Conservation (phyloP, 148 eudicot species). For the Amaranthus cruentus region DNA sequence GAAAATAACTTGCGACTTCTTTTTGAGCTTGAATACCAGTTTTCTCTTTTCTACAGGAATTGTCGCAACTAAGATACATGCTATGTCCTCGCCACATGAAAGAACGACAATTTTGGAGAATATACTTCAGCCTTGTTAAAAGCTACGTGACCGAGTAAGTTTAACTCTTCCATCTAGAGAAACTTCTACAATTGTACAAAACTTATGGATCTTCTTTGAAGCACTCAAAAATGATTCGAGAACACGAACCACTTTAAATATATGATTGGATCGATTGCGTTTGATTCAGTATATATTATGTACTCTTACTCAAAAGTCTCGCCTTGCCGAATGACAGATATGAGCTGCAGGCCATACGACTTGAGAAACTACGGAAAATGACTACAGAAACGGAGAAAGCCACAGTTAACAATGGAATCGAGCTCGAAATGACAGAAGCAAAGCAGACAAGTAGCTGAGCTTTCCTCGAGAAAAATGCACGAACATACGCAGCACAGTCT, state of each 20-base stretch:
- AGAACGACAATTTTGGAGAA: slow-evolving; percentile 88
- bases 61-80: slow-evolving; percentile 68
- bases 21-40: not conserved
- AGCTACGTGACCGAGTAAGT: slow-evolving; percentile 63
- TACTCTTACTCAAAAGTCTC: not conserved
- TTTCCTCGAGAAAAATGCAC: slow-evolving; percentile 14
- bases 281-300: not conserved
- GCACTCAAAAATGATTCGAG: not conserved
- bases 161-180: not conserved
- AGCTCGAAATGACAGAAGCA: slow-evolving; percentile 91
- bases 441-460: slow-evolving; percentile 19
- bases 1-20: not conserved
- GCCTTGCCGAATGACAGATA: slow-evolving; percentile 43
- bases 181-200: too few relatives aligned
- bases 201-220: not conserved
- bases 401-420: slow-evolving; percentile 38
- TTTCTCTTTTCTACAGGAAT: slow-evolving; percentile 46
- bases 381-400: slow-evolving; percentile 35
- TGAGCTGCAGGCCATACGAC: slow-evolving; percentile 63
- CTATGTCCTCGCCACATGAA: slow-evolving; percentile 78
- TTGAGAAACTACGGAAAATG: slow-evolving; percentile 56
- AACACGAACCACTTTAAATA: not conserved
- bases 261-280: not conserved
- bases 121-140: slow-evolving; percentile 73
- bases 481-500: not conserved